phyloP scores from a whole-genome alignment of 2,329 filamentous ascomycete species.

The Colletotrichum sp. region DNA sequence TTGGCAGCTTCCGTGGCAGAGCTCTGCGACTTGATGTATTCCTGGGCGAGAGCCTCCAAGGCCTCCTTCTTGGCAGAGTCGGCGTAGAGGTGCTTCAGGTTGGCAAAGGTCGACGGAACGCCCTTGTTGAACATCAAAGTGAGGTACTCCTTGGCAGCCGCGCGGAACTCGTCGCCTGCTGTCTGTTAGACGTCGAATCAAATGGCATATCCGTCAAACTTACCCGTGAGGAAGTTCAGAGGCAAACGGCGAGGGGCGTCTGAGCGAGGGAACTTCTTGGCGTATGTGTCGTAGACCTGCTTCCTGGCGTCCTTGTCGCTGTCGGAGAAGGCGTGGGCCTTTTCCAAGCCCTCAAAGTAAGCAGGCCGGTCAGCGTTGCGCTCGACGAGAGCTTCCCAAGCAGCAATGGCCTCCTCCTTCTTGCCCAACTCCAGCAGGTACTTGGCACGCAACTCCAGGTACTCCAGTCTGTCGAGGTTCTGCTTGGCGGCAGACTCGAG shows the following conservation, averaged over 20 bases:
- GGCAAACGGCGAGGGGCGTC: constrained; percentile 88
- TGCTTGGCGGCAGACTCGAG: constrained; percentile 78
- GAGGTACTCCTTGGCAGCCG: constrained; percentile 80
- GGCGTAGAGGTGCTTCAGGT: constrained; percentile 90
- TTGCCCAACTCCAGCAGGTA: constrained; percentile 80
- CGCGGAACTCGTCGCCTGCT: constrained; percentile 76
- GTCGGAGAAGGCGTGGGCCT: constrained; percentile 38
- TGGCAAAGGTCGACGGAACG: constrained; percentile 94
- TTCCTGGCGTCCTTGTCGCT: constrained; percentile 69
- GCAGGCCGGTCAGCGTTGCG: constrained; percentile 86
- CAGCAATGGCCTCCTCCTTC: constrained; percentile 80
- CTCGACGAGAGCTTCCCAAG: constrained; percentile 81
- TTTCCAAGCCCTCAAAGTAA: constrained; percentile 82
- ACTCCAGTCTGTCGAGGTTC: constrained; percentile 81
- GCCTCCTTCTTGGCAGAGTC: constrained; percentile 78
- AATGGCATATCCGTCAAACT: constrained; percentile 19
- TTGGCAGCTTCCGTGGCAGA: constrained; percentile 49
- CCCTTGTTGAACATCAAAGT: constrained; percentile 88
- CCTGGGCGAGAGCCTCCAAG: constrained; percentile 76
- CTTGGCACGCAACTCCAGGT: constrained; percentile 84
- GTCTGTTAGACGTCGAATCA: constrained; percentile 23
- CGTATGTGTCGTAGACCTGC: constrained; percentile 78
- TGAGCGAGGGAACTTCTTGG: constrained; percentile 78
- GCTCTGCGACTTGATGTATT: constrained; percentile 71
- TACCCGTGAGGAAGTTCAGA: constrained; percentile 83